Evolutionary conservation across 768 basidiomycete species (phyloP), one percentile per base, ranked within the genome.

Genomic region (Zangia roseola): DNA sequence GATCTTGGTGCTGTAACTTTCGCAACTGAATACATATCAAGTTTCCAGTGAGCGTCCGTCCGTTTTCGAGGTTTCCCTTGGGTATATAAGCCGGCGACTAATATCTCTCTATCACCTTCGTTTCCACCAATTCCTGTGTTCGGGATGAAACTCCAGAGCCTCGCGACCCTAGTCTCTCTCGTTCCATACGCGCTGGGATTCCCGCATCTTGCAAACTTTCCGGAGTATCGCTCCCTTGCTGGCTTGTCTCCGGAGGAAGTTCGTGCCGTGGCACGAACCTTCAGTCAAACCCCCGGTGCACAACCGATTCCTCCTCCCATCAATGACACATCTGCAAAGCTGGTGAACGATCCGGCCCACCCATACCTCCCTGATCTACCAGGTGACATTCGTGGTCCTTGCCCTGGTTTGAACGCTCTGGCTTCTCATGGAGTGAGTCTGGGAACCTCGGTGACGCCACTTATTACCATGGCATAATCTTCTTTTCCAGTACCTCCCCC

Each of bases 341-440:
- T 61, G 35, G 61, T 62, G 4, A 23, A 56, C 24, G 61, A 64
- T n/a, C 26, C 13, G 1, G 39, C 28, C 6, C 61, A 64, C 17
- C 59, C 61, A 17, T 62, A 41, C 28, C 1, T 24, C 2, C 45
- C 49, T 4, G 49, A 51, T 33, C 47, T 0, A 26, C 61, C 61
- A 6, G 53, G 58, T 21, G 62, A 64, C 20, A 55, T 64, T 23
- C 61, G 61, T 40, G 61, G 61, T 5, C 61, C 61, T 9, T 62
- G 56, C 33, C 62, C 61, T 0, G 61, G 62, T 44, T 37, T 62
- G 42, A 62, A 62, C 23, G 62, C 61, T 6, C 37, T 62, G 2
- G 62, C 61, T 13, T 55, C 62, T 59, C 61, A 62, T 8, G 62
- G 61, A 14, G 61, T 64, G 12, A 52, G 61, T 46, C 6, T 19